These are phyloP conservation scores for Aspergillus novofumigatus DNA, from an alignment of 2,329 filamentous ascomycete species.

Conservation along the genomic window DNA sequence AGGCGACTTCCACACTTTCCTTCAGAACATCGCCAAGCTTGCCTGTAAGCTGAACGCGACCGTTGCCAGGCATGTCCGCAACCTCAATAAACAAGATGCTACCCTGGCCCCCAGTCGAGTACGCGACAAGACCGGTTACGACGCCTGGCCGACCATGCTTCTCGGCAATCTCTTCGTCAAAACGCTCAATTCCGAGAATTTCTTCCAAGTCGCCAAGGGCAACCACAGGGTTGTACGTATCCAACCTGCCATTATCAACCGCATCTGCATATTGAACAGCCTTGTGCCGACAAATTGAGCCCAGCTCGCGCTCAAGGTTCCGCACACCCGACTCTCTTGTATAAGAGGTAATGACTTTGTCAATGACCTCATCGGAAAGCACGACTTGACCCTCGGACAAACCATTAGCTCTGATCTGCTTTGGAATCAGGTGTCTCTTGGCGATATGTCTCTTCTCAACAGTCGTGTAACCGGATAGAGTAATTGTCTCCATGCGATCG, in stretches of 20 bases:
- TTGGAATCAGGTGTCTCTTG: conserved; percentile 86
- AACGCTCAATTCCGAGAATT: conserved; percentile 88
- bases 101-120: conserved; percentile 86
- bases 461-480: conserved; percentile 91
- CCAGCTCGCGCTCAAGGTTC: conserved; percentile 92
- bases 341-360: conserved; percentile 94
- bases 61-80: conserved; percentile 91
- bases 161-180: conserved; percentile 92
- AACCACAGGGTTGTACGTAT: conserved; percentile 69
- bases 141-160: conserved; percentile 78
- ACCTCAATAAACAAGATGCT: conserved; percentile 98
- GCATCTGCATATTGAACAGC: conserved; percentile 93
- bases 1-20: conserved; percentile 91
- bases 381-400: conserved; percentile 69
- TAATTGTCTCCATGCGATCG: conserved; percentile 95
- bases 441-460: conserved; percentile 96
- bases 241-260: conserved; percentile 65
- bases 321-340: conserved; percentile 95
- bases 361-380: conserved; percentile 78
- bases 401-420: conserved; percentile 89
- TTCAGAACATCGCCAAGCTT: conserved; percentile 96
- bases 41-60: conserved; percentile 89
- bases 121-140: conserved; percentile 93
- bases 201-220: conserved; percentile 77
- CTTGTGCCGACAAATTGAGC: conserved; percentile 88